phyloP scores from a whole-genome alignment of 371 early-diverging fungal genomes.

The Fennellomyces sp. region DNA sequence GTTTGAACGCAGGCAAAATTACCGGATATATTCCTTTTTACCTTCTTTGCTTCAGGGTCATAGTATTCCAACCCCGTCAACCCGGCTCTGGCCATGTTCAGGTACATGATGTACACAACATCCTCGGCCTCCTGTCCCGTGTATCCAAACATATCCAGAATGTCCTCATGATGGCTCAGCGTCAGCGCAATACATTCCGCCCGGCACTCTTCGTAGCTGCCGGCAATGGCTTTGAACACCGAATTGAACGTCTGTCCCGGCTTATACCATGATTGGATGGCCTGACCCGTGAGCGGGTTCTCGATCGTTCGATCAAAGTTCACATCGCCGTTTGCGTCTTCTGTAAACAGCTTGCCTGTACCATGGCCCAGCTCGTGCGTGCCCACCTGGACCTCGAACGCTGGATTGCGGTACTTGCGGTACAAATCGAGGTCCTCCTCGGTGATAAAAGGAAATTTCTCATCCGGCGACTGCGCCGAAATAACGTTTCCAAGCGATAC shows the following conservation, averaged over 20 bases:
- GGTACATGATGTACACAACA: conserved; percentile 53
- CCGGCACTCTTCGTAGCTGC: conserved; percentile 64
- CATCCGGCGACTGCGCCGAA: conserved; percentile 53
- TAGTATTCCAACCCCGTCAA: conserved; percentile 57
- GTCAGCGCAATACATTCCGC: conserved; percentile 66
- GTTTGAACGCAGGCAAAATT: neutral
- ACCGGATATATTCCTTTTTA: conserved; percentile 8
- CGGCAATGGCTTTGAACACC: conserved; percentile 49
- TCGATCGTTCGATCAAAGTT: conserved; percentile 56
- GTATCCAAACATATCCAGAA: conserved; percentile 58
- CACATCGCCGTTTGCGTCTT: conserved; percentile 50
- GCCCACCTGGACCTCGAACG: conserved; percentile 66
- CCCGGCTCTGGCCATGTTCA: conserved; percentile 67
- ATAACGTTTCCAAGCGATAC: conserved; percentile 67
- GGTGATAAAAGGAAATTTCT: conserved; percentile 54
- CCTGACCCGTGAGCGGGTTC: conserved; percentile 50
- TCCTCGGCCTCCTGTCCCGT: conserved; percentile 52
- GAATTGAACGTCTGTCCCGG: conserved; percentile 65
- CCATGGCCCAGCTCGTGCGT: conserved; percentile 62
- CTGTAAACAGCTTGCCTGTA: conserved; percentile 58
- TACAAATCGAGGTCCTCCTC: conserved; percentile 47
- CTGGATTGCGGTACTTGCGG: conserved; percentile 42
- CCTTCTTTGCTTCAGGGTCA: conserved; percentile 49
- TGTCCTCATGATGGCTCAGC: conserved; percentile 43
- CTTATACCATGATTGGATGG: conserved; percentile 61